Conservation (phyloP, 1,139 yeast species). For the Tardiomyces digboiensis region DNA sequence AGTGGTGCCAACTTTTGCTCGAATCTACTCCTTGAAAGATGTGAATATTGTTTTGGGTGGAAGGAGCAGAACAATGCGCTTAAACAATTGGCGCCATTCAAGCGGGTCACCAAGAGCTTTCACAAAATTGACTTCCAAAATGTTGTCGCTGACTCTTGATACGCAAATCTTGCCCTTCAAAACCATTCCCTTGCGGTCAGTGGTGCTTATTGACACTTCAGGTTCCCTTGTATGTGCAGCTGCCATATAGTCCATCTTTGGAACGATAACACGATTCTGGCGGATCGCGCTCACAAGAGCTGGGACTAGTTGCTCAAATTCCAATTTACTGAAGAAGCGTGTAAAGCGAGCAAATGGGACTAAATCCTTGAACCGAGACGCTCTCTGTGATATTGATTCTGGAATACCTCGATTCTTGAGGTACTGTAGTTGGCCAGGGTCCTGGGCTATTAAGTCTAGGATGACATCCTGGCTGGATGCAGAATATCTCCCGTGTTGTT, state of each 20-base stretch:
- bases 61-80: constrained; percentile 31
- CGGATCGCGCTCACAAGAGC: constrained; percentile 32
- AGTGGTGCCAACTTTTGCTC: too few relatives aligned
- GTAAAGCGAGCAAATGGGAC: constrained; percentile 36
- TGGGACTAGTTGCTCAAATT: constrained; percentile 35
- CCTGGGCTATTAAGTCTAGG: constrained; percentile 31
- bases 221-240: constrained; percentile 7
- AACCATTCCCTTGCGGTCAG: constrained; percentile 38
- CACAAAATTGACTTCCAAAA: constrained; percentile 36
- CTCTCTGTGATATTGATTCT: constrained; percentile 22
- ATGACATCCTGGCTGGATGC: constrained; percentile 24
- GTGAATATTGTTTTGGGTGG: background rate
- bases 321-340: constrained; percentile 36
- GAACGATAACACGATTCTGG: constrained; percentile 29
- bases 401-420: constrained; percentile 18
- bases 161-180: constrained; percentile 39
- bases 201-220: constrained; percentile 33
- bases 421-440: constrained; percentile 45
- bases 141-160: constrained; percentile 29
- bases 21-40: background rate
- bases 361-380: constrained; percentile 22
- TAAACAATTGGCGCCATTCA: constrained; percentile 59
- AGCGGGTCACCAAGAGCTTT: constrained; percentile 53
- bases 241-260: constrained; percentile 11
- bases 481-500: constrained; percentile 4